Evolutionary conservation across 805 yeast genomes (phyloP).

Genomic region (Kluyveromyces wickerhamii): DNA sequence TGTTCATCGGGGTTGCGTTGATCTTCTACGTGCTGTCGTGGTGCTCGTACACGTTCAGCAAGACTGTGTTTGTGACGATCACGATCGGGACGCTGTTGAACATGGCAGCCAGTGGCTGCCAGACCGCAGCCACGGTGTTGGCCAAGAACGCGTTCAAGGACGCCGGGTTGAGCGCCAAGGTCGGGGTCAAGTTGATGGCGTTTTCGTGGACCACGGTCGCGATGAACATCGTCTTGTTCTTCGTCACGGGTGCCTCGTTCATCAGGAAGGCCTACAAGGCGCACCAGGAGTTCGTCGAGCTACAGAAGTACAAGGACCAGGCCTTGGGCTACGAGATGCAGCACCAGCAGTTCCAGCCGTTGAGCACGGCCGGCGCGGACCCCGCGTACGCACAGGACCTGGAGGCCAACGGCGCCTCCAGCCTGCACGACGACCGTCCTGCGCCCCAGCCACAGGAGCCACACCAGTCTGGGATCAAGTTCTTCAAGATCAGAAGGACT

Average conservation of each 20-base stretch:
- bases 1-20: slow-evolving; percentile 56
- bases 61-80: slow-evolving; percentile 45
- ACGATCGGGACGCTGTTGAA: slow-evolving; percentile 45
- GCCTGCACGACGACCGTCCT: slow-evolving; percentile 8
- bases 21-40: slow-evolving; percentile 46
- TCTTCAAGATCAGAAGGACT: slow-evolving; percentile 60
- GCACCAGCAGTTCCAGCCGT: slow-evolving; percentile 7
- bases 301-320: slow-evolving; percentile 15
- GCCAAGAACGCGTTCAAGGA: slow-evolving; percentile 61
- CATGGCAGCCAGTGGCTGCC: slow-evolving; percentile 57
- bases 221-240: slow-evolving; percentile 14
- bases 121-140: slow-evolving; percentile 72
- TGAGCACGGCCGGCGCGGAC: slow-evolving; percentile 5
- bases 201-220: slow-evolving; percentile 66
- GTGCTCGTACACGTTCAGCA: slow-evolving; percentile 48
- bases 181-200: slow-evolving; percentile 55
- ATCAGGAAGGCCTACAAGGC: slow-evolving; percentile 17
- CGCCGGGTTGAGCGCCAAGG: slow-evolving; percentile 35
- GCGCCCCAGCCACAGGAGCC: slow-evolving; percentile 19
- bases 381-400: slow-evolving; percentile 1
- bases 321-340: slow-evolving; percentile 14
- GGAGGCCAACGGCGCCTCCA: slow-evolving; percentile 7
- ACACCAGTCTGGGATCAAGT: slow-evolving; percentile 52
- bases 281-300: slow-evolving; percentile 14
- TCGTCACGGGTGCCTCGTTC: slow-evolving; percentile 15